These are phyloP conservation scores for Elongisporangium prolatum DNA, from an alignment of 352 stramenopile genomes.

Conservation along the genomic window DNA sequence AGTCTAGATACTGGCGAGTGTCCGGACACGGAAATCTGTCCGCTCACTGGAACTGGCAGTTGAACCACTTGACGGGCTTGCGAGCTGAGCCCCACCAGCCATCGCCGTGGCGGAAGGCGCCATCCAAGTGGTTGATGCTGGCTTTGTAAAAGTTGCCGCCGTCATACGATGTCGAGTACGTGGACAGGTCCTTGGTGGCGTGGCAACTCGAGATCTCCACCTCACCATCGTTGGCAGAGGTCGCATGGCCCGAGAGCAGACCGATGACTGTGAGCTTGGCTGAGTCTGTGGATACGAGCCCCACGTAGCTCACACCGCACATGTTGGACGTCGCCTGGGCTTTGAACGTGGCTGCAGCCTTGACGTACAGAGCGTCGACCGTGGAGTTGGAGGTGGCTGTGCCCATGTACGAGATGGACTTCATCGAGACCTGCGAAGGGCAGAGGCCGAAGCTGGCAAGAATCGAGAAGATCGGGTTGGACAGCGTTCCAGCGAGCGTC, in stretches of 20 bases:
- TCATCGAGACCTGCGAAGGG: conserved; percentile 9
- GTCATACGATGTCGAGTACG: neutral
- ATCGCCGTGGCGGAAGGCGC: conserved; percentile 19
- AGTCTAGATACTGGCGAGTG: too few relatives aligned
- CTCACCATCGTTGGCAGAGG: conserved; percentile 17
- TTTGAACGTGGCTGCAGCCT: conserved; percentile 6
- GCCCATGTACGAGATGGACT: conserved; percentile 15
- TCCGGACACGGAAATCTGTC: too few relatives aligned
- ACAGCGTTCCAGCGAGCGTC: conserved; percentile 4
- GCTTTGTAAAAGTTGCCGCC: conserved; percentile 19
- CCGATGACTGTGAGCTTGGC: conserved; percentile 8
- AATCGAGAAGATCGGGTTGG: conserved; percentile 10
- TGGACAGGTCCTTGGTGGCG: neutral
- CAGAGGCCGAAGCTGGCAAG: conserved; percentile 15
- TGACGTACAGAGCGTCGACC: conserved; percentile 14
- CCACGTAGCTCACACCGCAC: conserved; percentile 17
- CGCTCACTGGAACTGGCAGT: conserved; percentile 15
- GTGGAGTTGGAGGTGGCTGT: conserved; percentile 5
- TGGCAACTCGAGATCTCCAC: conserved; percentile 25
- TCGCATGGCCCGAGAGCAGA: conserved; percentile 17
- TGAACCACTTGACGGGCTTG: conserved; percentile 31
- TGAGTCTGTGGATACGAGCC: conserved; percentile 14
- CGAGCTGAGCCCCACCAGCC: conserved; percentile 19
- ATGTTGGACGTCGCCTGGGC: conserved; percentile 14
- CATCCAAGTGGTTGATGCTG: conserved; percentile 29